Percentiles rank a stretch among this genome's conserved stretches.
Evolutionary conservation across 1,284 basidiomycete genomes (phyloP).

Genomic region (Ustilago hordei): DNA sequence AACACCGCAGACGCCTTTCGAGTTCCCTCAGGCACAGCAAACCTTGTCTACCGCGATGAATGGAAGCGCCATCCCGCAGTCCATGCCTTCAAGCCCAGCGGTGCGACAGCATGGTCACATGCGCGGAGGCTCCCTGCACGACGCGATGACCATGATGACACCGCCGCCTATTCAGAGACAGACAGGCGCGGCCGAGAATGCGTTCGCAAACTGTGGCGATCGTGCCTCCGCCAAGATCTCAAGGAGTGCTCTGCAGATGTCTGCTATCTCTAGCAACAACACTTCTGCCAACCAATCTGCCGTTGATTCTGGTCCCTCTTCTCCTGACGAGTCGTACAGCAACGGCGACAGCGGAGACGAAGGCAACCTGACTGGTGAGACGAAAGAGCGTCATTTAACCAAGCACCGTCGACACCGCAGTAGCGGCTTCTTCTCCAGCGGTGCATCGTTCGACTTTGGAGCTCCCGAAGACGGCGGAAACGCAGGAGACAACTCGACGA

Average conservation of each 20-base stretch:
- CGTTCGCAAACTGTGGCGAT: constrained; percentile 6
- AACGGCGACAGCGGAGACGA: constrained; percentile 51
- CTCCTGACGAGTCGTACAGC: constrained; percentile 54
- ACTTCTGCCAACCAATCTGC: constrained; percentile 40
- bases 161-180: constrained; percentile 26
- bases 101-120: constrained; percentile 38
- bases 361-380: constrained; percentile 16
- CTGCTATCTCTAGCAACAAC: constrained; percentile 36
- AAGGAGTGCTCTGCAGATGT: constrained; percentile 49
- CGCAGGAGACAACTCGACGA: constrained; percentile 24
- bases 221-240: constrained; percentile 32
- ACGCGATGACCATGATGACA: constrained; percentile 50
- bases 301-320: constrained; percentile 44
- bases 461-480: constrained; percentile 25
- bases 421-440: constrained; percentile 55
- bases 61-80: constrained; percentile 23
- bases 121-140: constrained; percentile 45
- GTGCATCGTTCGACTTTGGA: constrained; percentile 46
- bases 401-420: constrained; percentile 51
- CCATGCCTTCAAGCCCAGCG: constrained; percentile 48
- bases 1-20: constrained; percentile 52
- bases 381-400: constrained; percentile 23
- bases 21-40: constrained; percentile 39
- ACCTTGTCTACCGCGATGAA: constrained; percentile 14
- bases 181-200: constrained; percentile 6